Evolutionary conservation across 2,329 filamentous ascomycete species (phyloP).

Genomic region (Penicillium sp.): DNA sequence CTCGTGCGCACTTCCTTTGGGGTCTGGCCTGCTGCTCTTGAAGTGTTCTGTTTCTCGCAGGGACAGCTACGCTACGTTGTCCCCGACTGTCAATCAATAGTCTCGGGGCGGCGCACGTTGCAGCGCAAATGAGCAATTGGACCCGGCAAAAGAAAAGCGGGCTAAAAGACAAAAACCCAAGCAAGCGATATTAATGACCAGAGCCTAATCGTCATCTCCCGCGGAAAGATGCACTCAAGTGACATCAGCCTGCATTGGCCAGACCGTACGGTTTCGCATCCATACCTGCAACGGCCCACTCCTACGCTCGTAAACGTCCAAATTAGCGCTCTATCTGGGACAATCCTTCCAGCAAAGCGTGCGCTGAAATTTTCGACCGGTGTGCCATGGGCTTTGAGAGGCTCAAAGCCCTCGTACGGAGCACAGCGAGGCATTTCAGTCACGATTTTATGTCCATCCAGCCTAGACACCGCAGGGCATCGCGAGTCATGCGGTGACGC

Average conservation of each 20-base stretch:
- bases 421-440: background rate
- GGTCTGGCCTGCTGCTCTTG: background rate
- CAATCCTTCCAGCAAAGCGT: background rate
- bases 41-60: background rate
- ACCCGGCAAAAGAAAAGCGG: slow-evolving; percentile 5
- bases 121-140: background rate
- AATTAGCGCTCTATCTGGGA: background rate
- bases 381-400: background rate
- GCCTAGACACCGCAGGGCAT: background rate
- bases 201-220: slow-evolving; percentile 5
- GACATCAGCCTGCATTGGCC: slow-evolving; percentile 15
- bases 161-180: background rate
- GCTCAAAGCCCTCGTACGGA: background rate
- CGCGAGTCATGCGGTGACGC: background rate
- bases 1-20: background rate
- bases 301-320: background rate
- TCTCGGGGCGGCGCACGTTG: background rate
- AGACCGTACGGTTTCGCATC: slow-evolving; percentile 9
- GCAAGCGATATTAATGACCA: background rate
- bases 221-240: slow-evolving; percentile 1
- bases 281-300: slow-evolving; percentile 2
- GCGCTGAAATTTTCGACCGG: background rate
- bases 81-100: background rate
- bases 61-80: background rate
- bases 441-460: background rate